Percentiles rank a stretch among this genome's conserved stretches.
These are phyloP conservation scores for Solanum dulcamara DNA, from an alignment of 257 asterid species.

Conservation along the genomic window DNA sequence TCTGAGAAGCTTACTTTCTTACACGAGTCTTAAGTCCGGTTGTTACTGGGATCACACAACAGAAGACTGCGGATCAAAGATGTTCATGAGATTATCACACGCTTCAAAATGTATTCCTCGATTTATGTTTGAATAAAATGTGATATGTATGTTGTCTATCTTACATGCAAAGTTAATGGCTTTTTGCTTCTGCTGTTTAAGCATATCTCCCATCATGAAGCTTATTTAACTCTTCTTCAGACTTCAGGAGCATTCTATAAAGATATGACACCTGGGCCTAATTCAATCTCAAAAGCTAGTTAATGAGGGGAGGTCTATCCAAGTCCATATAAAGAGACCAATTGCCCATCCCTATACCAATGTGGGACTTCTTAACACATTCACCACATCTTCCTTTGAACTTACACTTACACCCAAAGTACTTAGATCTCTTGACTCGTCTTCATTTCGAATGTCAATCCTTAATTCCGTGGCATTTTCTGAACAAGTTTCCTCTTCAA, in stretches of 20 bases:
- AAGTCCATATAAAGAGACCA: too few relatives aligned
- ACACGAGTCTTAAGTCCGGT: neutral
- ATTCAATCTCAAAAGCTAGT: too few relatives aligned
- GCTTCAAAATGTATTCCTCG: neutral
- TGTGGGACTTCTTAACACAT: too few relatives aligned
- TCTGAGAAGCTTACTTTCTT: neutral
- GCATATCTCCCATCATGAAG: neutral
- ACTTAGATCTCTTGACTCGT: neutral
- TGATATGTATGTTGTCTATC: neutral
- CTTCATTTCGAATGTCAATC: slow-evolving; percentile 4
- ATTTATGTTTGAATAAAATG: neutral
- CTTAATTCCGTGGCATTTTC: slow-evolving; percentile 4
- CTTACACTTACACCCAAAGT: neutral
- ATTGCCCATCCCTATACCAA: too few relatives aligned
- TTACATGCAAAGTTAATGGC: neutral
- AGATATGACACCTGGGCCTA: too few relatives aligned
- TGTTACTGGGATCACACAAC: neutral
- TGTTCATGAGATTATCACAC: neutral
- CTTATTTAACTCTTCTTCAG: slow-evolving; percentile 14
- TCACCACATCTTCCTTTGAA: neutral
- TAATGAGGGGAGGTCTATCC: too few relatives aligned
- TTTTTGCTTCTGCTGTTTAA: neutral
- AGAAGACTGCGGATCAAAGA: neutral
- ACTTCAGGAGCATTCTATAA: neutral
- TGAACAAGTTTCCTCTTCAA: neutral